Evolutionary conservation across 768 basidiomycete species (phyloP).

Genomic region (Collybiopsis confluens): DNA sequence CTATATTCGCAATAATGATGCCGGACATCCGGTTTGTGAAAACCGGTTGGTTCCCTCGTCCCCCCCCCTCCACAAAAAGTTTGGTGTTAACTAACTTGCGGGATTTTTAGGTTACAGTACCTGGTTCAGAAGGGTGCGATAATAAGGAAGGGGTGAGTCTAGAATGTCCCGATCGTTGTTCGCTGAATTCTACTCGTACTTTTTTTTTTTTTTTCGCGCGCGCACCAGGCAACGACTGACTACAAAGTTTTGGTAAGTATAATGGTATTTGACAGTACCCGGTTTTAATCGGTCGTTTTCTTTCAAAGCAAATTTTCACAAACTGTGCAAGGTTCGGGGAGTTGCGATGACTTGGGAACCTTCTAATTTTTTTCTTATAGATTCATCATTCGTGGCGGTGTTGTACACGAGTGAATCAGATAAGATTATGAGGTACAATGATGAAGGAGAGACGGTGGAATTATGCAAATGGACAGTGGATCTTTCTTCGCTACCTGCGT

Average conservation of each 20-base stretch:
- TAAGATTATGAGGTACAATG: slow-evolving; percentile 75
- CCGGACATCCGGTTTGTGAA: slow-evolving; percentile 75
- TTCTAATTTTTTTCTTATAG: slow-evolving; percentile 29
- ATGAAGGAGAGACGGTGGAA: slow-evolving; percentile 75
- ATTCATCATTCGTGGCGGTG: slow-evolving; percentile 78
- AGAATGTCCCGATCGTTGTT: too few relatives aligned
- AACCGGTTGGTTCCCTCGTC: slow-evolving; percentile 52
- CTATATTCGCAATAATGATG: slow-evolving; percentile 76
- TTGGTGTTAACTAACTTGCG: not conserved
- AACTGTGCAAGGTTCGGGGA: slow-evolving; percentile 35
- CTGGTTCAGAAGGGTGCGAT: slow-evolving; percentile 86
- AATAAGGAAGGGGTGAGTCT: slow-evolving; percentile 72
- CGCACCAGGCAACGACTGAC: slow-evolving; percentile 5
- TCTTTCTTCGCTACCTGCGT: slow-evolving; percentile 70
- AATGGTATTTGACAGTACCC: not conserved
- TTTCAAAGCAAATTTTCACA: slow-evolving; percentile 66
- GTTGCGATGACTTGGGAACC: too few relatives aligned
- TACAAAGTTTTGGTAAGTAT: slow-evolving; percentile 10
- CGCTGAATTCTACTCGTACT: too few relatives aligned
- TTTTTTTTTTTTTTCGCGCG: too few relatives aligned
- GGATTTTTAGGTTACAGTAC: slow-evolving; percentile 66
- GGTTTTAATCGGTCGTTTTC: not conserved
- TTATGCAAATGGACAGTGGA: slow-evolving; percentile 88
- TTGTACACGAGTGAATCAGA: slow-evolving; percentile 77
- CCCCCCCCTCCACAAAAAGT: slow-evolving; percentile 11